Evolutionary conservation across 306 rosid genomes (phyloP), one percentile per base, ranked within the genome.

Genomic region (Sicyos edulis): DNA sequence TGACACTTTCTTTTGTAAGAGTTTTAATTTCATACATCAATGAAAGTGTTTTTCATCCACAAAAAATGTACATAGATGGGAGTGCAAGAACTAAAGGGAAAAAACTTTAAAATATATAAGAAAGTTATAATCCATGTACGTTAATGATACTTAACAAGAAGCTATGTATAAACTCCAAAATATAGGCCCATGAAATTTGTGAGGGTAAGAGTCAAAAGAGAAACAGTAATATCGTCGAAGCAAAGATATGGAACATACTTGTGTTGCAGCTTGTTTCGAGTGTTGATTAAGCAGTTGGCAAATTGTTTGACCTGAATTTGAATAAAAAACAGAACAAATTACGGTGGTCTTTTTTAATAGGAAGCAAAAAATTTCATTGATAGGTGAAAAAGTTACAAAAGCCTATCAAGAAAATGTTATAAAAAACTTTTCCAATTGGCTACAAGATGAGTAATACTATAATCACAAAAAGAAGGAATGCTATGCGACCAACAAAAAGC

Each of bases 211-310:
- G 47, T 19, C 7, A 1, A 37, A 37, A 68, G 40, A 52, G 54
- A 5, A 22, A 49, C 61, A 40, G n/a, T 24, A 9, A 72, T 51
- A 75, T 54, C 15, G 21, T 13, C 8, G 42, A 55, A 45, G 61
- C 55, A 15, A 42, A 66, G 47, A 16, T 26, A 71, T 72, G 19
- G 70, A 52, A 73, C 89, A 67, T 92, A 92, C 98, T 90, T 92
- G 83, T 87, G 88, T 72, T 88, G 90, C 61, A 92, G 86, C 77
- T 88, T 92, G 75, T 63, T 85, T 81, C 89, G 87, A 60, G 88
- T 90, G 64, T 75, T 85, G 84, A 88, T 80, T 88, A 92, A 87
- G 82, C 91, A 84, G 63, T 87, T 87, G 61, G 96, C 90, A 80
- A 92, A 92, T 63, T 85, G 85, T 51, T 84, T 86, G 78, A 92